Evolutionary conservation across 805 yeast genomes (phyloP), one percentile per base, ranked within the genome.

Genomic region (Hermanozyma aechmeae): DNA sequence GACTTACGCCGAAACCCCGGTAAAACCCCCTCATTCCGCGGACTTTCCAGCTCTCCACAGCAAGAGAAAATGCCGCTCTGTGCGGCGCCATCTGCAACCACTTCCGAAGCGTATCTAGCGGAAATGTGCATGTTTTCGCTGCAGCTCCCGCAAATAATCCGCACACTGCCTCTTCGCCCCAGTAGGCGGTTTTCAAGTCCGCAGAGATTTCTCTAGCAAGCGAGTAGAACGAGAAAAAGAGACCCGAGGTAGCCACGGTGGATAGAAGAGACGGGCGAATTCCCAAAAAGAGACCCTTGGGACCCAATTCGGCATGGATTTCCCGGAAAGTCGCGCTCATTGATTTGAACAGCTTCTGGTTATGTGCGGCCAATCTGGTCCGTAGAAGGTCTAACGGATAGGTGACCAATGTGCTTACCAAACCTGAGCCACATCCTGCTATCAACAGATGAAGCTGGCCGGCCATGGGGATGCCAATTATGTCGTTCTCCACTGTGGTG

Each of bases 301-400:
- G 1, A 0, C 78, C 76, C 6, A 56, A 58, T 1, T 31, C 29
- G 10, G 26, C 16, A 28, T 45, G 42, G 10, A 71, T 63, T 1
- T 40, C 29, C 4, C 23, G 30, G 10, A 48, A 42, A 1, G 58
- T 49, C 1, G 28, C 25, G 12, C 44, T 29, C 48, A 65, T 54
- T n/a, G 71, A 62, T n/a, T 54, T 39, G 23, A 70, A 59, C 7
- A 49, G 32, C 24, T 37, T 50, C 2, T 36, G 31, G 16, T 56
- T 55, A 44, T 76, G 76, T 3, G 87, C 89, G 1, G 85, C 94
- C 28, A 86, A 66, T 30, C 95, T 61, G 0, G 98, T 92, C 29
- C 98, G 58, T 24, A 92, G 53, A n/a, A 85, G 65, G 51, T 92
- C 98, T 43, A 84, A 76, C 1, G 98, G 98, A 48, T 92, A 92